phyloP scores from a whole-genome alignment of 108 stramenopile species.

The Skeletonema marinoi region DNA sequence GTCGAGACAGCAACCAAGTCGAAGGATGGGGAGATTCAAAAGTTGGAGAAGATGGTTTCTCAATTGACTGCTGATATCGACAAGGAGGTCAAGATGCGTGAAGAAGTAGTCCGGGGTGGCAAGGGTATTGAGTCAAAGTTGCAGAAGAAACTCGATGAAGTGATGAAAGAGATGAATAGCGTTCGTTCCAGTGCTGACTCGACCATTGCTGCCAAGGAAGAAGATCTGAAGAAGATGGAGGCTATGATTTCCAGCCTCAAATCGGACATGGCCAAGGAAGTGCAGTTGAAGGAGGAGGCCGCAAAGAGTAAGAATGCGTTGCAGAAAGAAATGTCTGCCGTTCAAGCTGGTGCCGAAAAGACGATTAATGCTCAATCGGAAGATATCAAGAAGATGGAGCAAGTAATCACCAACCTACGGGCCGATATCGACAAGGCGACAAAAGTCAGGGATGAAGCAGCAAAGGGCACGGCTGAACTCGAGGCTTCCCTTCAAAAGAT shows the following conservation, averaged over 20 bases:
- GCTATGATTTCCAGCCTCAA: neutral
- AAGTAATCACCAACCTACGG: neutral
- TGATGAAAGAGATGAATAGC: slow-evolving; percentile 20
- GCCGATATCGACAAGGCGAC: slow-evolving; percentile 24
- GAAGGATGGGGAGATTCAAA: slow-evolving; percentile 20
- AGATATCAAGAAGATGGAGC: slow-evolving; percentile 9
- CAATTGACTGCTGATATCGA: slow-evolving; percentile 9
- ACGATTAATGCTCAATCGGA: slow-evolving; percentile 11
- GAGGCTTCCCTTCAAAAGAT: slow-evolving; percentile 9
- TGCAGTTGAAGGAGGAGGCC: neutral
- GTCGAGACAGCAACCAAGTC: neutral
- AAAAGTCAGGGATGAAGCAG: slow-evolving; percentile 20
- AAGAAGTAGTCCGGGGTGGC: slow-evolving; percentile 1
- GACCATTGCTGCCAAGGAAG: neutral
- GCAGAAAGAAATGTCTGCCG: slow-evolving; percentile 7
- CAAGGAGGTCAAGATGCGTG: slow-evolving; percentile 17
- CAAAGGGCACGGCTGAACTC: slow-evolving; percentile 20
- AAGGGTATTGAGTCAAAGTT: slow-evolving; percentile 15
- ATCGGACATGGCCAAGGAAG: neutral
- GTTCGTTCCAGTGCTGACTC: slow-evolving; percentile 13
- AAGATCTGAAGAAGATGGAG: slow-evolving; percentile 8
- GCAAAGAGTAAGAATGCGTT: slow-evolving; percentile 13
- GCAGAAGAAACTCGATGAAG: slow-evolving; percentile 30
- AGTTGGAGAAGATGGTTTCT: slow-evolving; percentile 28
- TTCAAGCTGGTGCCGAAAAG: slow-evolving; percentile 9